A percentile compares a stretch with the other conserved stretches of the same genome.
phyloP scores from a whole-genome alignment of 2,329 filamentous ascomycete genomes.

The Dryadomyces quercivorus region DNA sequence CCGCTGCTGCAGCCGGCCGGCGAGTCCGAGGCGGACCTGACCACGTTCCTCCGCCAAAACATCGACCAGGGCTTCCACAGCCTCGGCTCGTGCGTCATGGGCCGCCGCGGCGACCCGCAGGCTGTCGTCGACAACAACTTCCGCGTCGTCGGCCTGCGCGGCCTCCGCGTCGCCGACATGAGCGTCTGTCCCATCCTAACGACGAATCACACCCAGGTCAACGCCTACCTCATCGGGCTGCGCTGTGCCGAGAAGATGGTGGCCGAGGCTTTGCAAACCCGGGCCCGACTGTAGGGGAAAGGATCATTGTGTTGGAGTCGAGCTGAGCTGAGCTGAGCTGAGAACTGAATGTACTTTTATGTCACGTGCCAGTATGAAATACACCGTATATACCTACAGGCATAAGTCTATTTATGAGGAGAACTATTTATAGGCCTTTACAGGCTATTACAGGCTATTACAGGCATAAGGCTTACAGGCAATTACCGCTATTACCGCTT shows the following conservation, averaged over 20 bases:
- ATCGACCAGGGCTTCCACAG: constrained; percentile 5
- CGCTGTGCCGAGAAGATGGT: constrained; percentile 1
- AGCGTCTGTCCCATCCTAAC: constrained; percentile 6
- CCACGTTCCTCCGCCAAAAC: background rate
- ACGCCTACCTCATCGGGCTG: constrained; percentile 3
- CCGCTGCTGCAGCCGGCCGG: background rate
- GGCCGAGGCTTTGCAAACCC: background rate
- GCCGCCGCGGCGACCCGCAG: background rate
- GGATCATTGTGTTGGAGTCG: too few relatives aligned
- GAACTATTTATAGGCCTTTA: too few relatives aligned
- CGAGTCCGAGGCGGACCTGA: background rate
- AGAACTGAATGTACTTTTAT: too few relatives aligned
- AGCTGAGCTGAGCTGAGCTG: too few relatives aligned
- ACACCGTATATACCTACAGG: too few relatives aligned
- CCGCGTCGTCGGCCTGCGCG: constrained; percentile 1
- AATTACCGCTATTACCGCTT: too few relatives aligned
- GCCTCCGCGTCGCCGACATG: constrained; percentile 9
- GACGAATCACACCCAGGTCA: constrained; percentile 3
- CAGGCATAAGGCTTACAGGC: too few relatives aligned
- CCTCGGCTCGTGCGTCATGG: constrained; percentile 5
- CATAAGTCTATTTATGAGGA: too few relatives aligned
- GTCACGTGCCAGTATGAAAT: too few relatives aligned
- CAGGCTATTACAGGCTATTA: too few relatives aligned
- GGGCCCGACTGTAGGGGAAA: background rate
- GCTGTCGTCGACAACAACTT: constrained; percentile 3